Percentiles rank a stretch among this genome's conserved stretches.
Conservation (phyloP, 1,284 basidiomycete species). For the Fomes fomentarius region DNA sequence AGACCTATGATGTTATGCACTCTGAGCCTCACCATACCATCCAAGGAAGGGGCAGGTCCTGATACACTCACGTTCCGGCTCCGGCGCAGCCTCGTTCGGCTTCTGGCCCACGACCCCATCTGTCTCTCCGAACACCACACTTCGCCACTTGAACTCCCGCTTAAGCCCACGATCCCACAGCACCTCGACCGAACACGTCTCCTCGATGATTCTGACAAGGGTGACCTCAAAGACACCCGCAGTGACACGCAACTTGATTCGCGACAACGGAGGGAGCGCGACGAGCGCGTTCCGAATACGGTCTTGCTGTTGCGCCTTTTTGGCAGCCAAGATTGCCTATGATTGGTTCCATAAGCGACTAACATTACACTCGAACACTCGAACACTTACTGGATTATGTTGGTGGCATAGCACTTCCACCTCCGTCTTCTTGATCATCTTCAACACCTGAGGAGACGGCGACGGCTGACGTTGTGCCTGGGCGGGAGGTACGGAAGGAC, state of each 20-base stretch:
- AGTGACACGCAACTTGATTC: slow-evolving; percentile 80
- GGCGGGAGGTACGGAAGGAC: not conserved
- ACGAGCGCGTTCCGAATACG: slow-evolving; percentile 68
- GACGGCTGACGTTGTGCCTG: slow-evolving; percentile 2
- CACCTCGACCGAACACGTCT: slow-evolving; percentile 73
- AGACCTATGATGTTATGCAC: slow-evolving; percentile 2
- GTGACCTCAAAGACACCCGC: slow-evolving; percentile 83
- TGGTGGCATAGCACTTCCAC: slow-evolving; percentile 78
- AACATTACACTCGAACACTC: not conserved
- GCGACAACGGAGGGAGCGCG: slow-evolving; percentile 65
- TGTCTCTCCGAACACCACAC: slow-evolving; percentile 64
- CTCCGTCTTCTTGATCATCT: slow-evolving; percentile 69
- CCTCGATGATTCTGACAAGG: slow-evolving; percentile 69
- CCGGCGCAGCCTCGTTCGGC: slow-evolving; percentile 52
- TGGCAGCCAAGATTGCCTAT: slow-evolving; percentile 71
- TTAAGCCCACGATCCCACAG: slow-evolving; percentile 73
- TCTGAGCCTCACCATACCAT: not conserved
- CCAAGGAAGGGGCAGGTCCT: not conserved
- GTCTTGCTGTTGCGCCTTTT: slow-evolving; percentile 70
- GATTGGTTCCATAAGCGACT: not conserved
- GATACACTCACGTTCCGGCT: slow-evolving; percentile 39
- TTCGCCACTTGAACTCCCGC: slow-evolving; percentile 80
- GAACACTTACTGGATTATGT: slow-evolving; percentile 77
- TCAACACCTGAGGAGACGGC: slow-evolving; percentile 50
- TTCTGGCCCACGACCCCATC: slow-evolving; percentile 59